phyloP scores from a whole-genome alignment of 2,329 filamentous ascomycete species.

The Nothophaeocryptopus gaeumannii region DNA sequence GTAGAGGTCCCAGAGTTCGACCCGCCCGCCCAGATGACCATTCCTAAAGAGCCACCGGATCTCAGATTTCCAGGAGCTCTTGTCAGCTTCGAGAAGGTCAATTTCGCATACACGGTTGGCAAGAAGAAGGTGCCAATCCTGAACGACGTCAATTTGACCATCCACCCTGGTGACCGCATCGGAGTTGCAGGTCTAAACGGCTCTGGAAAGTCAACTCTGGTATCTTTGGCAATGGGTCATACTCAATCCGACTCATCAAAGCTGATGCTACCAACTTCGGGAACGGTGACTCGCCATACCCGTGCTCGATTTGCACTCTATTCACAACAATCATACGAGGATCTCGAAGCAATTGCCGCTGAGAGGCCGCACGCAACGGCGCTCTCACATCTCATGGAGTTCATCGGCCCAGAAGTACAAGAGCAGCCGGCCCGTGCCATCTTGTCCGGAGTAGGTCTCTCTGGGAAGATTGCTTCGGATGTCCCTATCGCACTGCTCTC shows the following conservation, averaged over 20 bases:
- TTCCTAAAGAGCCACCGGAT: conserved; percentile 45
- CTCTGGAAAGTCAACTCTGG: conserved; percentile 75
- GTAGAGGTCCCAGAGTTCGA: conserved; percentile 68
- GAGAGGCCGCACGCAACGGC: conserved; percentile 60
- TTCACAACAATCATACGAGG: conserved; percentile 74
- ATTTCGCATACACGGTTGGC: conserved; percentile 58
- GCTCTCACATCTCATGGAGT: conserved; percentile 59
- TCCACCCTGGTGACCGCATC: conserved; percentile 70
- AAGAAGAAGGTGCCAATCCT: conserved; percentile 50
- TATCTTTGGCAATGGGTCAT: conserved; percentile 64
- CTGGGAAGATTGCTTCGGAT: conserved; percentile 68
- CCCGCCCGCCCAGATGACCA: conserved; percentile 55
- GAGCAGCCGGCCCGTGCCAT: conserved; percentile 68
- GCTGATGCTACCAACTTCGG: conserved; percentile 55
- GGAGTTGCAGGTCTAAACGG: conserved; percentile 79
- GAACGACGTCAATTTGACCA: conserved; percentile 63
- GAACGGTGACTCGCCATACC: conserved; percentile 64
- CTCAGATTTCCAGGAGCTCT: conserved; percentile 60
- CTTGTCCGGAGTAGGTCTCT: conserved; percentile 66
- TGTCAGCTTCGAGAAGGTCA: conserved; percentile 67
- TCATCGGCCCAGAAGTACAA: conserved; percentile 52
- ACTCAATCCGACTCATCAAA: conserved; percentile 28
- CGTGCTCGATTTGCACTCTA: conserved; percentile 72
- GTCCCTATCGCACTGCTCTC: conserved; percentile 71
- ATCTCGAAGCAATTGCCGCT: conserved; percentile 57